phyloP scores from a whole-genome alignment of 1,284 basidiomycete genomes.

The Sanghuangporus baumii region DNA sequence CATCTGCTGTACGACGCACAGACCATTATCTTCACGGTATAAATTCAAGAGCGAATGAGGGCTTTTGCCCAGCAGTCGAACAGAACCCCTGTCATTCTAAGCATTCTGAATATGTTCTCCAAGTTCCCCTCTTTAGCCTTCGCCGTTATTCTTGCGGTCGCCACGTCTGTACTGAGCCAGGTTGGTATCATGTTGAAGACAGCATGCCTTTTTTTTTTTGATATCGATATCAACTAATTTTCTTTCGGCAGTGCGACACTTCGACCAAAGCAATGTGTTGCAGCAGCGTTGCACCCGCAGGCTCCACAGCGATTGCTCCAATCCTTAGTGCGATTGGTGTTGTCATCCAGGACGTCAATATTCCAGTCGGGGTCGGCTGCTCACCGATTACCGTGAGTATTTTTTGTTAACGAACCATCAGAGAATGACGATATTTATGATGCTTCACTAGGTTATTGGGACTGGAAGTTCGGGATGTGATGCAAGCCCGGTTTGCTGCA shows the following conservation, averaged over 20 bases:
- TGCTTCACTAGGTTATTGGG: constrained; percentile 1
- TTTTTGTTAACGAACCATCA: neutral
- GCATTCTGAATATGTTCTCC: constrained; percentile 3
- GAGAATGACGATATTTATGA: neutral
- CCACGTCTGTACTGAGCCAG: constrained; percentile 2
- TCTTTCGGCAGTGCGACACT: constrained; percentile 13
- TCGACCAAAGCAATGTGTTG: constrained; percentile 15
- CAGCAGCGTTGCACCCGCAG: constrained; percentile 8
- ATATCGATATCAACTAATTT: neutral
- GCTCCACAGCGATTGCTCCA: neutral
- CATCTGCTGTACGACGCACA: neutral
- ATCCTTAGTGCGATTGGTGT: constrained; percentile 8
- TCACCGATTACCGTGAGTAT: constrained; percentile 5
- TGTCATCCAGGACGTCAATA: constrained; percentile 6
- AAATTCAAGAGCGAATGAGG: neutral
- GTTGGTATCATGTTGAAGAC: neutral
- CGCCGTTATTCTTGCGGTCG: constrained; percentile 12
- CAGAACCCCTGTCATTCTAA: neutral
- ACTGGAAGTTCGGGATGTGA: neutral
- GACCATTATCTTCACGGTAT: neutral
- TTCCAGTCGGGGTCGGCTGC: constrained; percentile 8
- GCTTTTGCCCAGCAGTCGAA: neutral
- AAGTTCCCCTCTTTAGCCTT: constrained; percentile 1
- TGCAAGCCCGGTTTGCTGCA: constrained; percentile 10
- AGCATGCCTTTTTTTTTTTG: too few relatives aligned